A percentile compares a stretch with the other conserved stretches of the same genome.
These are phyloP conservation scores for Colletotrichum abscissum DNA, from an alignment of 2,329 filamentous ascomycete genomes.

Conservation along the genomic window DNA sequence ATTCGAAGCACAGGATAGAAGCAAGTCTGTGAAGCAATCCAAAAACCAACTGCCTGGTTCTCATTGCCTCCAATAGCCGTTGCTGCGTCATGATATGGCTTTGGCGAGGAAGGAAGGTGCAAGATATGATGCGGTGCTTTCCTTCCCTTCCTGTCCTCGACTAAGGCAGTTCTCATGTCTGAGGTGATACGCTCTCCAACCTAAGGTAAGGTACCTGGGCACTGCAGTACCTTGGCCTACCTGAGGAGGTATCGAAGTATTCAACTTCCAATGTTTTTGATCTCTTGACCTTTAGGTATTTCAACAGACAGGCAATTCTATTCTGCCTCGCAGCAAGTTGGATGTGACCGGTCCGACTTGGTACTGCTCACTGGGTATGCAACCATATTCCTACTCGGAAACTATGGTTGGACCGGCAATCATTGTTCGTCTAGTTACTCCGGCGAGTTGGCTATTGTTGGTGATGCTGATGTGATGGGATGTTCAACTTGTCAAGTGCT, in stretches of 20 bases:
- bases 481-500: neutral
- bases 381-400: neutral
- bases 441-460: slow-evolving; percentile 6
- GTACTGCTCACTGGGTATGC: neutral
- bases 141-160: neutral
- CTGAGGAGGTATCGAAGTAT: too few relatives aligned
- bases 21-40: neutral
- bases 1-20: neutral
- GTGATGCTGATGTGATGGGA: neutral
- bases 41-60: neutral
- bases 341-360: neutral
- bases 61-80: neutral
- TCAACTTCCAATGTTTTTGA: too few relatives aligned
- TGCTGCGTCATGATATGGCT: neutral
- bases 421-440: neutral
- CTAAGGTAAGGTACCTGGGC: too few relatives aligned
- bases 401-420: slow-evolving; percentile 1
- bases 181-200: neutral
- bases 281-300: neutral
- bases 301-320: neutral
- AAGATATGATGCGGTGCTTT: neutral
- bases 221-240: neutral
- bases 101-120: neutral
- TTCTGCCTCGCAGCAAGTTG: neutral
- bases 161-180: neutral